A percentile compares a stretch with the other conserved stretches of the same genome.
Evolutionary conservation across 495 filamentous ascomycete genomes (phyloP).

Genomic region (Talaromyces nanjingensis): DNA sequence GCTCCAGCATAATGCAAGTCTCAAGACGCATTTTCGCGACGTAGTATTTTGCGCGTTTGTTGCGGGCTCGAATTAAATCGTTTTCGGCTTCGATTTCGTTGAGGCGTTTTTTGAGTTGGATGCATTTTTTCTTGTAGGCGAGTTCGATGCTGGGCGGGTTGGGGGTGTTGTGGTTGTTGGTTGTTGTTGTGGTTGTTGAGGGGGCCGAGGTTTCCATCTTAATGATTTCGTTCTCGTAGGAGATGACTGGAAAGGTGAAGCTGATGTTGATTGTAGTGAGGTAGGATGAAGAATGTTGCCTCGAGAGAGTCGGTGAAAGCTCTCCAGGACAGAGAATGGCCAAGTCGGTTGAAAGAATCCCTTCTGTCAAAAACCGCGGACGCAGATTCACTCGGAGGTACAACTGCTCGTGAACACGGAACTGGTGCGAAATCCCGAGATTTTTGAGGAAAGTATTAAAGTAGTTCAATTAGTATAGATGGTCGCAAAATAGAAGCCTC

Average conservation of each 20-base stretch:
- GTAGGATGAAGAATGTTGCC: background rate
- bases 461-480: background rate
- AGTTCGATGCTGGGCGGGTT: constrained; percentile 87
- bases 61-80: constrained; percentile 68
- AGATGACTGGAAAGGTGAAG: background rate
- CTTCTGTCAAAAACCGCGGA: background rate
- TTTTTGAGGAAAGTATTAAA: too few species aligned
- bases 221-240: background rate
- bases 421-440: background rate
- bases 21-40: constrained; percentile 90
- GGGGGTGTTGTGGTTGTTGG: constrained; percentile 2
- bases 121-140: constrained; percentile 95
- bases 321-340: background rate
- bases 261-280: background rate
- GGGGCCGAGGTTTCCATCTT: background rate
- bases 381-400: background rate
- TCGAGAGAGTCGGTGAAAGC: background rate
- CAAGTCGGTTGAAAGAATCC: background rate
- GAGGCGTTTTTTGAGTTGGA: constrained; percentile 85
- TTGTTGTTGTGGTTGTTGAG: too few species aligned
- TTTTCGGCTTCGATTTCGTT: constrained; percentile 86
- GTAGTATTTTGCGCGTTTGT: constrained; percentile 70
- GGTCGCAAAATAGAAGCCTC: background rate
- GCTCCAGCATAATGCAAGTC: constrained; percentile 82
- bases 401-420: background rate